Evolutionary conservation across 2,329 filamentous ascomycete genomes (phyloP).

Genomic region (Pestalotiopsis sp.): DNA sequence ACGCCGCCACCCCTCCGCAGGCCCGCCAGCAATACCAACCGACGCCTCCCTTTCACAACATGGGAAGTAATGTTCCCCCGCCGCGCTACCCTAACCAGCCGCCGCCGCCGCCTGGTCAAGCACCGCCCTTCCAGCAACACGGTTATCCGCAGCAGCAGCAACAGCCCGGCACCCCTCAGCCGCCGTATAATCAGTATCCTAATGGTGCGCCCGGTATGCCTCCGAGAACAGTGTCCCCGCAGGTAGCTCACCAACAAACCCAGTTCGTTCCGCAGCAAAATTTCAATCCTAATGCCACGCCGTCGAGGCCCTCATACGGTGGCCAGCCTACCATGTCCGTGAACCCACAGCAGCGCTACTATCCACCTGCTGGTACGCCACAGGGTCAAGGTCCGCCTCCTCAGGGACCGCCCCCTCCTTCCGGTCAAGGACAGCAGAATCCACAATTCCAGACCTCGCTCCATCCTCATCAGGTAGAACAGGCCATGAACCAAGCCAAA

Average conservation of each 20-base stretch:
- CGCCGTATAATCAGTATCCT: constrained; percentile 30
- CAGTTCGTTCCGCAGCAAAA: constrained; percentile 30
- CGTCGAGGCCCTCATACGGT: constrained; percentile 29
- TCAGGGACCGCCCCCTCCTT: constrained; percentile 24
- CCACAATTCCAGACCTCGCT: constrained; percentile 33
- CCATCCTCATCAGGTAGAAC: constrained; percentile 32
- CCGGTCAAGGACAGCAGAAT: constrained; percentile 26
- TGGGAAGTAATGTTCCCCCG: constrained; percentile 44
- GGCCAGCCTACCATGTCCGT: constrained; percentile 29
- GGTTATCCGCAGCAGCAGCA: constrained; percentile 31
- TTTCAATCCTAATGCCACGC: constrained; percentile 29
- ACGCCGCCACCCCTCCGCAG: constrained; percentile 44
- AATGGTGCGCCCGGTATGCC: constrained; percentile 30
- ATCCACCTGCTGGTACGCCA: constrained; percentile 27
- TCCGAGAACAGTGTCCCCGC: constrained; percentile 32
- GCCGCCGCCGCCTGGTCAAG: constrained; percentile 23
- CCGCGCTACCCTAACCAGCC: constrained; percentile 30
- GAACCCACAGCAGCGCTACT: constrained; percentile 27
- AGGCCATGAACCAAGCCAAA: constrained; percentile 36
- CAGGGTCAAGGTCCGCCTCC: constrained; percentile 10
- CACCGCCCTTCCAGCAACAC: constrained; percentile 24
- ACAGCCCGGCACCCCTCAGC: constrained; percentile 30
- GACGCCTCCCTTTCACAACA: constrained; percentile 41
- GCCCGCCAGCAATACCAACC: constrained; percentile 44
- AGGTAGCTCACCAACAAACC: constrained; percentile 31